Evolutionary conservation across 2,329 filamentous ascomycete genomes (phyloP).

Genomic region (Epichloe festucae): DNA sequence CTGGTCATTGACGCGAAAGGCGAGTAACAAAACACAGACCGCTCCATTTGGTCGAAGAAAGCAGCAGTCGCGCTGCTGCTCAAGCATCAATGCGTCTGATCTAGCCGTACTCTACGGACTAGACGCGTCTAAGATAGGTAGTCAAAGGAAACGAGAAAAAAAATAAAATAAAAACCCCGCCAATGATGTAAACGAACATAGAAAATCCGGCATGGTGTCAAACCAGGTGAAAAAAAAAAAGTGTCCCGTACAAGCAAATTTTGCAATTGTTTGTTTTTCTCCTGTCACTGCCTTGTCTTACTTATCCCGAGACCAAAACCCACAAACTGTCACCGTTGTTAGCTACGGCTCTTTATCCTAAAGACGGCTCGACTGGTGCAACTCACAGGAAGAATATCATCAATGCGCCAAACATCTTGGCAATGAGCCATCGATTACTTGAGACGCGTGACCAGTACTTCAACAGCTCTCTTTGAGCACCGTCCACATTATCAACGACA

Average conservation of each 20-base stretch:
- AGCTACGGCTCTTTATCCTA: not conserved
- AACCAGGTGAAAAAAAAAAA: not conserved
- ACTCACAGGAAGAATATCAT: constrained; percentile 80
- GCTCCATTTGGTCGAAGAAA: no score
- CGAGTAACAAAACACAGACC: no score
- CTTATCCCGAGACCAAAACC: constrained; percentile 26
- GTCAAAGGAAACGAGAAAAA: not conserved
- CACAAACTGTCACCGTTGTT: constrained; percentile 18
- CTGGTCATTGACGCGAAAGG: no score
- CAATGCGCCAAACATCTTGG: constrained; percentile 65
- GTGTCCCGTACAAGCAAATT: not conserved
- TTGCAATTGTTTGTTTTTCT: not conserved
- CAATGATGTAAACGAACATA: constrained; percentile 1
- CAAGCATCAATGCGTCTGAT: constrained; percentile 4
- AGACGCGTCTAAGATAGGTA: constrained; percentile 4
- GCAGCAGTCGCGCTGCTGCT: not conserved
- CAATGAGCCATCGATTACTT: constrained; percentile 89
- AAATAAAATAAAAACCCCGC: not conserved
- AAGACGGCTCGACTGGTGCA: not conserved
- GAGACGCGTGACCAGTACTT: constrained; percentile 95
- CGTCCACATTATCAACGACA: constrained; percentile 96
- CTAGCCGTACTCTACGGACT: constrained; percentile 2
- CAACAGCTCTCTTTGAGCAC: constrained; percentile 84
- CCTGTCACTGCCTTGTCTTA: constrained; percentile 8
- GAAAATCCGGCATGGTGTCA: not conserved